phyloP scores from a whole-genome alignment of 331 rosid genomes.

The Ulmus americana region DNA sequence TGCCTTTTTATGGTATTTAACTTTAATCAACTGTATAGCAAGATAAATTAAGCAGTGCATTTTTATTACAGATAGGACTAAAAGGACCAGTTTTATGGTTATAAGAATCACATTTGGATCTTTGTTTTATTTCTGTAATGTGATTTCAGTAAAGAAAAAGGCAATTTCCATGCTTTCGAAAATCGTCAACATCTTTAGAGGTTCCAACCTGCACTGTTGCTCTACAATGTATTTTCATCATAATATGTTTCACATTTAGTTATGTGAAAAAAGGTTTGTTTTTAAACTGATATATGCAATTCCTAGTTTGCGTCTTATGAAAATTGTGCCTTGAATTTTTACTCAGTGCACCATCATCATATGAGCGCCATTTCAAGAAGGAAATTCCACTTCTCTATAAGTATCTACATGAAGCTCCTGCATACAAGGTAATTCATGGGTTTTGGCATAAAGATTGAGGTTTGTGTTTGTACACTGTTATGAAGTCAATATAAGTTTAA shows the following conservation, averaged over 20 bases:
- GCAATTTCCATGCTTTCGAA: not conserved
- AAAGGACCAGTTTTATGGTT: too few species aligned
- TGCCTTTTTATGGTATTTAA: too few species aligned
- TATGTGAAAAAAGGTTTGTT: not conserved
- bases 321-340: conserved; percentile 17
- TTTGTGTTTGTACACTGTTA: conserved; percentile 1
- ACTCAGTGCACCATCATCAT: conserved; percentile 68
- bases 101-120: too few species aligned
- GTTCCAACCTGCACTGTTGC: not conserved
- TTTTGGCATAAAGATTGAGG: conserved; percentile 8
- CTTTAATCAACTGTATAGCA: too few species aligned
- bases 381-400: conserved; percentile 55
- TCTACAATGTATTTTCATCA: not conserved
- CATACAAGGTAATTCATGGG: conserved; percentile 45
- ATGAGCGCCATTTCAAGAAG: conserved; percentile 62
- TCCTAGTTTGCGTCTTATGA: conserved; percentile 1
- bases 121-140: too few species aligned
- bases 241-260: not conserved
- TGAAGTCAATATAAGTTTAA: conserved; percentile 5
- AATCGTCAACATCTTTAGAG: not conserved
- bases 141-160: not conserved
- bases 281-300: not conserved
- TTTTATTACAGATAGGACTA: too few species aligned
- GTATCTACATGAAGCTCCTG: conserved; percentile 53
- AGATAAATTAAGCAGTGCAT: too few species aligned